A percentile compares a stretch with the other conserved stretches of the same genome.
Evolutionary conservation across 768 basidiomycete genomes (phyloP).

Genomic region (Piloderma croceum): DNA sequence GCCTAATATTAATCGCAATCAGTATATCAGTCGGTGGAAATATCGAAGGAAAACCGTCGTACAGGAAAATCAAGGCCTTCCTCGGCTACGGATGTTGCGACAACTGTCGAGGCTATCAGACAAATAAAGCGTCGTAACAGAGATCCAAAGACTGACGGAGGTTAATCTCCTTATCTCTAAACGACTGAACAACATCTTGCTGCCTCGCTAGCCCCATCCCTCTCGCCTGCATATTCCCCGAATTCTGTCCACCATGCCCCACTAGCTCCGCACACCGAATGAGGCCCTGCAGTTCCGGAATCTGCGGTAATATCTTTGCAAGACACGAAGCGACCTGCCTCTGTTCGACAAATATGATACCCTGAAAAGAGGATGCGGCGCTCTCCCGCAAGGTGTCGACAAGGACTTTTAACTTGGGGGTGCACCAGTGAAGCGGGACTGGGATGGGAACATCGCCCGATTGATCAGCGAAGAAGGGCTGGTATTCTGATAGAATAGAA

Average conservation of each 20-base stretch:
- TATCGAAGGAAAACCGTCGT: constrained; percentile 16
- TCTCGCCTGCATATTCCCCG: constrained; percentile 39
- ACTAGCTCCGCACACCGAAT: constrained; percentile 63
- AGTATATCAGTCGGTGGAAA: constrained; percentile 7
- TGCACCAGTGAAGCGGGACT: constrained; percentile 57
- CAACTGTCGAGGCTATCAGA: constrained; percentile 35
- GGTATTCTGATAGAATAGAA: constrained; percentile 42
- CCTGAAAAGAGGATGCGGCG: constrained; percentile 57
- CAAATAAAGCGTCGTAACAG: constrained; percentile 1
- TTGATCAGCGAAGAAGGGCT: constrained; percentile 31
- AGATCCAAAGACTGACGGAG: constrained; percentile 44
- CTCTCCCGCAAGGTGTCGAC: constrained; percentile 55
- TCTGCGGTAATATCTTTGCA: constrained; percentile 53
- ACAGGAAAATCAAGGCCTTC: constrained; percentile 90
- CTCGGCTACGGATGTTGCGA: constrained; percentile 86
- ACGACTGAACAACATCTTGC: constrained; percentile 56
- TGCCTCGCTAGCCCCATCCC: constrained; percentile 51
- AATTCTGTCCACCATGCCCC: constrained; percentile 54
- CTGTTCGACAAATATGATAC: constrained; percentile 84
- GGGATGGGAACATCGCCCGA: constrained; percentile 30
- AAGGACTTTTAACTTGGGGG: constrained; percentile 65
- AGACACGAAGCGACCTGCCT: constrained; percentile 73
- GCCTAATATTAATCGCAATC: constrained; percentile 43
- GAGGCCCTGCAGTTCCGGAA: constrained; percentile 51
- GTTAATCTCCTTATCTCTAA: constrained; percentile 62